These are phyloP conservation scores for Neurospora tetraspora DNA, from an alignment of 495 filamentous ascomycete species.

Conservation along the genomic window DNA sequence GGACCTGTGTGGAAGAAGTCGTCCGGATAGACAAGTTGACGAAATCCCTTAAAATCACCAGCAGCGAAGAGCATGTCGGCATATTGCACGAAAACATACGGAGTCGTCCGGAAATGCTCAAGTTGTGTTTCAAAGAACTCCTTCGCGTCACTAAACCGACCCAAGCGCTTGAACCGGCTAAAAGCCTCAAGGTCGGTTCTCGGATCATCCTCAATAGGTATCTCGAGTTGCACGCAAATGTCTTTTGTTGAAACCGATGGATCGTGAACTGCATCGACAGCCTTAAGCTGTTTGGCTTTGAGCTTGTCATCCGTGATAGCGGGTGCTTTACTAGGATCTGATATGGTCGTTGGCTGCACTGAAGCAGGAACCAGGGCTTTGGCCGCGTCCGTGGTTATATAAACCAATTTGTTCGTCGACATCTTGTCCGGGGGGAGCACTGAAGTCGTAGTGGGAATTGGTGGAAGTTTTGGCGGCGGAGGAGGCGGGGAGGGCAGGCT, in stretches of 20 bases:
- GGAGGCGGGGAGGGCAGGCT: not conserved
- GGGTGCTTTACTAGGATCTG: not conserved
- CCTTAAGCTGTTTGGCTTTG: not conserved
- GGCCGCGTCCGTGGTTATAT: not conserved
- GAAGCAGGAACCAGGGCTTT: not conserved
- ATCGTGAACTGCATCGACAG: conserved; percentile 10
- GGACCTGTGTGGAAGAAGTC: not conserved
- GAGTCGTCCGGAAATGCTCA: not conserved
- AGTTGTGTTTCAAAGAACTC: conserved; percentile 5
- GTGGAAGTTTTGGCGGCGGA: not conserved
- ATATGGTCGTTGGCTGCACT: not conserved
- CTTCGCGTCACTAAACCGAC: conserved; percentile 12
- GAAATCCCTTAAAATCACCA: conserved; percentile 9
- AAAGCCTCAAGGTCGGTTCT: conserved; percentile 11
- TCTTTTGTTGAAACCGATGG: conserved; percentile 9
- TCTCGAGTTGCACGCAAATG: conserved; percentile 4
- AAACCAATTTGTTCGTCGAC: not conserved
- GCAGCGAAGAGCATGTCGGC: conserved; percentile 11
- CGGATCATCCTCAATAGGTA: conserved; percentile 13
- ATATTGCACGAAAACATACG: conserved; percentile 12
- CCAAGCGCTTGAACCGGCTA: conserved; percentile 14
- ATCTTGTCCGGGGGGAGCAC: not conserved
- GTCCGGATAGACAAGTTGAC: not conserved
- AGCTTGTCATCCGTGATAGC: not conserved
- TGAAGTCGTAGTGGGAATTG: not conserved